phyloP scores from a whole-genome alignment of 164 flowering plant genomes.

The Umbilicus rupestris region DNA sequence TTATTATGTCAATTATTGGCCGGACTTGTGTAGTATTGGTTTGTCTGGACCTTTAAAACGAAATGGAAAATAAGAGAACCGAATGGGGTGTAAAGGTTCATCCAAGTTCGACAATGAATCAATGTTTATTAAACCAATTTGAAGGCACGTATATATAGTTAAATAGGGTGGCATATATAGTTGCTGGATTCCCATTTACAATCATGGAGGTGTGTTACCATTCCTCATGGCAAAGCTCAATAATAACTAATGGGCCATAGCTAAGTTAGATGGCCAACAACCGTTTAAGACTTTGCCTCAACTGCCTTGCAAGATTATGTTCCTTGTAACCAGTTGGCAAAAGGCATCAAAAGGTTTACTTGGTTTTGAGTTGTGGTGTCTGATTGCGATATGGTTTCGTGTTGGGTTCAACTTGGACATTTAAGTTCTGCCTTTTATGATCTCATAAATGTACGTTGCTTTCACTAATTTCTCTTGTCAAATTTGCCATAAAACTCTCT shows the following conservation, averaged over 20 bases:
- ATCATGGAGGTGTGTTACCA: conserved; percentile 1
- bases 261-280: background rate
- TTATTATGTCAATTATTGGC: too few relatives aligned
- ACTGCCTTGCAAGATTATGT: background rate
- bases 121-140: background rate
- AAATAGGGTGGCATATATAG: background rate
- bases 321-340: conserved; percentile 1
- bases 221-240: background rate
- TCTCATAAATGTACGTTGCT: conserved; percentile 5
- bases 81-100: too few relatives aligned
- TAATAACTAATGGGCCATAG: background rate
- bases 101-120: too few relatives aligned
- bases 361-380: conserved; percentile 5
- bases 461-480: conserved; percentile 3
- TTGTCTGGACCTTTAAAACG: too few relatives aligned
- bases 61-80: too few relatives aligned
- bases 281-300: background rate
- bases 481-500: background rate
- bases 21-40: too few relatives aligned
- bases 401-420: conserved; percentile 4
- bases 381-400: conserved; percentile 5
- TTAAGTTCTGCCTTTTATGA: background rate
- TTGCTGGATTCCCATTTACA: conserved; percentile 4
- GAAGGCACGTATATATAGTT: background rate
- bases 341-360: background rate